These are phyloP conservation scores for Escovopsis sp. DNA, from an alignment of 2,329 filamentous ascomycete species.

Conservation along the genomic window DNA sequence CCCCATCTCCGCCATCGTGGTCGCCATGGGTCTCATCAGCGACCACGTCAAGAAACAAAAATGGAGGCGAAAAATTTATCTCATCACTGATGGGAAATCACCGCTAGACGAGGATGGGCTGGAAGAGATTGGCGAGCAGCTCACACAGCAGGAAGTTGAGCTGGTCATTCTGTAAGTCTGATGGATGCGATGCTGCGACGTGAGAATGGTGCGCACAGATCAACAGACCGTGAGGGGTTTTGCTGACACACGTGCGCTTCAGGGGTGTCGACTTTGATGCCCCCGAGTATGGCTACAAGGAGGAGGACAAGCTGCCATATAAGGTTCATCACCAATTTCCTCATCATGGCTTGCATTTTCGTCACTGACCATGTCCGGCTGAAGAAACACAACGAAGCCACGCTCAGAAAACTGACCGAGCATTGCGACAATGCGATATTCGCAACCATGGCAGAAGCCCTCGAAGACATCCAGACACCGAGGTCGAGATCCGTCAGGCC, in stretches of 20 bases:
- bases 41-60: conserved; percentile 68
- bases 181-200: too few relatives aligned
- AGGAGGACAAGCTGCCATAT: conserved; percentile 60
- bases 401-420: conserved; percentile 49
- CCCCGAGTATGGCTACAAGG: conserved; percentile 74
- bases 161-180: conserved; percentile 57
- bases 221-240: too few relatives aligned
- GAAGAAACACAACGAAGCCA: conserved; percentile 45
- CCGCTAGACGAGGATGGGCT: conserved; percentile 40
- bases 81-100: conserved; percentile 71
- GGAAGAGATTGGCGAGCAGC: conserved; percentile 52
- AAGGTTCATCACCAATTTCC: conserved; percentile 38
- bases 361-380: too few relatives aligned
- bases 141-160: conserved; percentile 66
- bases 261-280: conserved; percentile 93
- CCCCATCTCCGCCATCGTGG: conserved; percentile 70
- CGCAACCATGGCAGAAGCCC: conserved; percentile 75
- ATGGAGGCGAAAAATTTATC: conserved; percentile 62
- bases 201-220: too few relatives aligned
- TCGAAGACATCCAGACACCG: conserved; percentile 64
- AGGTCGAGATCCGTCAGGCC: conserved; percentile 61
- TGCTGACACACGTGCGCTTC: conserved; percentile 9
- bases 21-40: conserved; percentile 77
- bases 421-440: conserved; percentile 46
- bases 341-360: too few relatives aligned